Conservation (phyloP, 2,329 filamentous ascomycete genomes). For the Nemania serpens region DNA sequence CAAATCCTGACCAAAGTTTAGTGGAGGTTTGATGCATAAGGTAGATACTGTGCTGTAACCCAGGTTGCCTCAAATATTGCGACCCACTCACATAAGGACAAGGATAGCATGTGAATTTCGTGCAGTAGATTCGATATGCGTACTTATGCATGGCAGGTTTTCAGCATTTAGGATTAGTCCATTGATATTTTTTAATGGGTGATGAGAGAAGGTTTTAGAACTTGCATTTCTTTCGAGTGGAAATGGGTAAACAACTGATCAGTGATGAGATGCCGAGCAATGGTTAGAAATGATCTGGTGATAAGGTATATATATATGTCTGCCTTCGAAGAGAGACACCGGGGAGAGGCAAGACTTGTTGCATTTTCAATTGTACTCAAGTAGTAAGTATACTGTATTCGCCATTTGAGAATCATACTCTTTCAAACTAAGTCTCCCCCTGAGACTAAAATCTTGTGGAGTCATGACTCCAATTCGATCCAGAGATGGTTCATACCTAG, state of each 20-base stretch:
- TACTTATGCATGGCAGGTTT: conserved; percentile 25
- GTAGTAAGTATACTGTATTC: neutral
- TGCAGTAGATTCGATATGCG: conserved; percentile 4
- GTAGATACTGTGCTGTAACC: no score
- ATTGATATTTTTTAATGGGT: neutral
- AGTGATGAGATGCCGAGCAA: neutral
- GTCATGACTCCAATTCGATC: conserved; percentile 27
- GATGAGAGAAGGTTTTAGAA: no score
- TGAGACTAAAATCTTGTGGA: conserved; percentile 20
- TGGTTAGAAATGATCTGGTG: no score
- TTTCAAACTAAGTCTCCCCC: conserved; percentile 4
- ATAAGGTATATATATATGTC: no score
- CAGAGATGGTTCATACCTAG: conserved; percentile 24
- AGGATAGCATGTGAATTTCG: conserved; percentile 7
- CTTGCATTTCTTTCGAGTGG: neutral
- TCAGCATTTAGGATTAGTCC: conserved; percentile 15
- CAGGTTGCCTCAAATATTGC: no score
- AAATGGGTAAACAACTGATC: conserved; percentile 6
- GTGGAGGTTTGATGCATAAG: no score
- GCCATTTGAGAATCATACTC: conserved; percentile 1
- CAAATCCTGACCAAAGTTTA: neutral
- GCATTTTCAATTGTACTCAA: neutral
- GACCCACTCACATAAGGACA: conserved; percentile 10
- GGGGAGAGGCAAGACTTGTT: neutral
- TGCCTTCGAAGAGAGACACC: conserved; percentile 2